These are phyloP conservation scores for Pseudonitzschia pungens DNA, from an alignment of 108 stramenopile genomes.

Conservation along the genomic window DNA sequence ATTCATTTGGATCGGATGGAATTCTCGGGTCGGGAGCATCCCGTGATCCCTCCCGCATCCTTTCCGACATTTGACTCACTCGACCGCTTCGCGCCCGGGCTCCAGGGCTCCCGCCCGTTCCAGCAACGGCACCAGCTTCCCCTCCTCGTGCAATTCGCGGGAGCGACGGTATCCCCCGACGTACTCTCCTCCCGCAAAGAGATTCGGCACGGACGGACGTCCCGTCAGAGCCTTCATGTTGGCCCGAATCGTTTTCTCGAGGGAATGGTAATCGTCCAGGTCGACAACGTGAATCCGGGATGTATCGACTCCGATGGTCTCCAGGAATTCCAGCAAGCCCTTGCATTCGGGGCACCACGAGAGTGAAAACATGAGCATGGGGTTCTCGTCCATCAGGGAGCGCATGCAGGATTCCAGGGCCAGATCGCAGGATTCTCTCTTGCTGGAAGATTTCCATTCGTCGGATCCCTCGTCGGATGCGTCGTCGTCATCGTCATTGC, in stretches of 20 bases:
- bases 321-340: constrained; percentile 52
- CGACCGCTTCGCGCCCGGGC: neutral
- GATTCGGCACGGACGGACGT: constrained; percentile 66
- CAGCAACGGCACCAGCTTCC: constrained; percentile 22
- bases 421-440: constrained; percentile 46
- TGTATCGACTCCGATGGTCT: constrained; percentile 25
- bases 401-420: constrained; percentile 45
- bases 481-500: constrained; percentile 1
- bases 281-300: constrained; percentile 47
- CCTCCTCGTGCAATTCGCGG: constrained; percentile 24
- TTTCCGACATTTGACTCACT: too few species aligned
- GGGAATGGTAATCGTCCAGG: constrained; percentile 41
- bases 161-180: constrained; percentile 58
- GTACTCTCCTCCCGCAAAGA: constrained; percentile 68
- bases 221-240: constrained; percentile 40
- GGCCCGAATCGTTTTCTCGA: constrained; percentile 45
- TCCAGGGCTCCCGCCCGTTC: constrained; percentile 26
- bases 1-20: too few species aligned
- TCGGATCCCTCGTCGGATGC: neutral
- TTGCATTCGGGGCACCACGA: constrained; percentile 64
- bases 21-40: too few species aligned
- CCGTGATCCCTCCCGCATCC: too few species aligned
- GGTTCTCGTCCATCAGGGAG: constrained; percentile 53
- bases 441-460: neutral
- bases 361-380: constrained; percentile 78